phyloP scores from a whole-genome alignment of 1,139 yeast species.

The Entelexis sorbosivorans region DNA sequence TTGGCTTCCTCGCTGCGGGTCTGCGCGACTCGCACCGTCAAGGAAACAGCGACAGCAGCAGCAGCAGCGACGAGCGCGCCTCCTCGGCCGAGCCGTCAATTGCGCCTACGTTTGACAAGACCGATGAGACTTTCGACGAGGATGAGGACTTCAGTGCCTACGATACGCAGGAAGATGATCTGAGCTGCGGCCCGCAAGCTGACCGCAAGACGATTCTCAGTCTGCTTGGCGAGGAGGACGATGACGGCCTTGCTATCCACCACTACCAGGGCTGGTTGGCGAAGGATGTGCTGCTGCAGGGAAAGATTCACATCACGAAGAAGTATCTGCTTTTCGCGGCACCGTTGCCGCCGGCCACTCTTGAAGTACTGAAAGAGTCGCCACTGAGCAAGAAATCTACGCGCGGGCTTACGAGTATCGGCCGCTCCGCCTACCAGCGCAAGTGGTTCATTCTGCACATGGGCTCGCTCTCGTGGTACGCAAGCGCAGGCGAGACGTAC shows the following conservation, averaged over 20 bases:
- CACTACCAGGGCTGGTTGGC: constrained; percentile 46
- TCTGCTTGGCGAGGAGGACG: constrained; percentile 10
- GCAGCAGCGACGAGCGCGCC: not conserved
- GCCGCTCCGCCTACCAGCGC: constrained; percentile 28
- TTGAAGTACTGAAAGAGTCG: constrained; percentile 40
- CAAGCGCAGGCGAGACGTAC: constrained; percentile 64
- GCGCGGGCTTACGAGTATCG: constrained; percentile 4
- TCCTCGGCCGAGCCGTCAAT: not conserved
- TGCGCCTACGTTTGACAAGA: not conserved
- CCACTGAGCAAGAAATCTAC: constrained; percentile 28
- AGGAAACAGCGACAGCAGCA: not conserved
- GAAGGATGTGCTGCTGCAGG: constrained; percentile 73
- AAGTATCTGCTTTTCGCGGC: constrained; percentile 65
- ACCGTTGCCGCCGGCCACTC: constrained; percentile 47
- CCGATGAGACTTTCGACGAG: not conserved
- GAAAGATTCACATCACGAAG: constrained; percentile 64
- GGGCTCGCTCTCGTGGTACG: constrained; percentile 57
- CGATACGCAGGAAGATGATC: not conserved
- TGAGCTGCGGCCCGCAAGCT: not conserved
- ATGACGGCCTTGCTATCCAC: constrained; percentile 3
- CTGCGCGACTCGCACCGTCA: not conserved
- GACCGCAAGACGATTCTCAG: constrained; percentile 6
- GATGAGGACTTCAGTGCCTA: not conserved
- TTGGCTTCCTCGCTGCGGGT: constrained; percentile 2
- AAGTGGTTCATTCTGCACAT: constrained; percentile 74